Base-by-base conservation (phyloP, 2,329 filamentous ascomycete species). In the Zasmidium angulare region DNA sequence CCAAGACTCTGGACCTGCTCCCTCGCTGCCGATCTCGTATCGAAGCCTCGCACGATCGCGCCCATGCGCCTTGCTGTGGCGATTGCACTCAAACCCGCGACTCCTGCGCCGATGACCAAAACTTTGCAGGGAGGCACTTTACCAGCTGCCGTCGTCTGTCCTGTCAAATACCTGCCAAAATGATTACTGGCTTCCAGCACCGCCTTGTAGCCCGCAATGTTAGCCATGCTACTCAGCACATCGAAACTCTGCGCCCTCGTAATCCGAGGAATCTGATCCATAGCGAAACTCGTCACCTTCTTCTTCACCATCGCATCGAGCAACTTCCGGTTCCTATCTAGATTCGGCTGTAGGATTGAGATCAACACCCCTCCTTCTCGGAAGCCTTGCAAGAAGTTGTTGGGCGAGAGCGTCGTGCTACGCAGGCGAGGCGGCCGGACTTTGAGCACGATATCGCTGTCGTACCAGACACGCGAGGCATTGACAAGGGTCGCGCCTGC, bases 241-340 rank as follows among this genome's bases (percentile, higher is more conserved):
- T 96, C 91, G 68, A 96, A 96, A 0, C 90, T 87, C 72, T 96
- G 92, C 1, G 92, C 91, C 50, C 92, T 85, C 1, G 91, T 96
- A 67, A 96, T 96, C 46, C 92, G 86, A 17, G 92, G 92, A 54
- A 96, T 89, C 86, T 93, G 89, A 72, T 96, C 92, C 91, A 96
- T 96, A 21, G 92, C 91, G 71, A 96, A 95, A 17, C 85, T 79
- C 0, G 90, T 96, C 1, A 88, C 86, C 24, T 88, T 88, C 51
- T 85, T 85, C 40, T 81, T 80, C 23, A 90, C 87, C 60, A 96
- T 83, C 60, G 85, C 86, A 60, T 91, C 84, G 10, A 96, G 88
- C 4, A 93, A 78, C 9, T 84, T 79, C 74, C 85, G 87, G 75
- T 96, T 96, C 77, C 93, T 90, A 6, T 86, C 82, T 2, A 67